Evolutionary conservation across 495 filamentous ascomycete genomes (phyloP), one percentile per base, ranked within the genome.

Genomic region (Hamigera avellanea): DNA sequence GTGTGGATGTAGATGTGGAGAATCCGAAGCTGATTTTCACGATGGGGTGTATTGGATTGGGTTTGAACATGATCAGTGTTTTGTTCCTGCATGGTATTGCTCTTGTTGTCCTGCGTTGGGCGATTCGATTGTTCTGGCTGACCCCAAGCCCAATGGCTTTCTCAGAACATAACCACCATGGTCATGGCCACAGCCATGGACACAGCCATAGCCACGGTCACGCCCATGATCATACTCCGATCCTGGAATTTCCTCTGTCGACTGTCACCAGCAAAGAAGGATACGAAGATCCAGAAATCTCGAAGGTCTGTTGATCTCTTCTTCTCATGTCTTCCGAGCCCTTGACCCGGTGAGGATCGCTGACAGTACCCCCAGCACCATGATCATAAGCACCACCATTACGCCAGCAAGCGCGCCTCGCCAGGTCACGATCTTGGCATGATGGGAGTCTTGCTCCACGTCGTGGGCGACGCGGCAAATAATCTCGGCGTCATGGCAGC

Each of bases 11-110:
- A 30, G n/a, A 30, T 30, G 14, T 83, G 70, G 43, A 73, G 70
- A 71, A 83, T 35, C 80, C 86, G 0, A 70, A 78, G 45, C 62
- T 93, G 9, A 81, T 93, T 17, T 64, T 91, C 26, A 78, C 83
- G 40, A 77, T 91, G 27, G 88, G 87, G 3, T 86, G 71, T 27
- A 64, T 81, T 36, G 88, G 88, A 9, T 65, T 95, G 18, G 71
- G 69, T 1, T 81, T 84, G 3, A 95, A 95, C 49, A 68, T 94
- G 2, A 64, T 81, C 26, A 86, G 86, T 9, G 80, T 83, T 29
- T 62, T 80, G 31, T 75, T 95, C 15, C 69, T 95, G 37, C 85
- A 87, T 43, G 86, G 87, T 52, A 34, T 7, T 14, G 15, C 15
- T 35, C 19, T 25, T 18, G 9, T 6, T 10, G 8, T 31, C 36